These are phyloP conservation scores for Clavispora asparagi DNA, from an alignment of 805 yeast genomes.

Conservation along the genomic window DNA sequence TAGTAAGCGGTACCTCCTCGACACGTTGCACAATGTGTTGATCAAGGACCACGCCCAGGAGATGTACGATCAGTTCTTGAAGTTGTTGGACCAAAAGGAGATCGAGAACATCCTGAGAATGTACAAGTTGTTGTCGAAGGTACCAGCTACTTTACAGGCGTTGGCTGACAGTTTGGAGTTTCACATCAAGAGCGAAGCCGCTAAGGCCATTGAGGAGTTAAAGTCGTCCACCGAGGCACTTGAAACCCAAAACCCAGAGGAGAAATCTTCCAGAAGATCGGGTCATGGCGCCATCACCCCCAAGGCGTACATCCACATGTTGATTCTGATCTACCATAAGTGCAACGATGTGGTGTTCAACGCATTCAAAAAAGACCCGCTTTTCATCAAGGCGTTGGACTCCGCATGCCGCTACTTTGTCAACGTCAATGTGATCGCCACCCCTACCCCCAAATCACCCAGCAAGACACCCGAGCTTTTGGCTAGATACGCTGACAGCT, in stretches of 20 bases:
- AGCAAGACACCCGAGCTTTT: constrained; percentile 90
- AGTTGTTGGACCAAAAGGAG: constrained; percentile 69
- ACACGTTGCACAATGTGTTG: constrained; percentile 67
- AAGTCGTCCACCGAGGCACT: constrained; percentile 28
- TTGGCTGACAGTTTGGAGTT: constrained; percentile 67
- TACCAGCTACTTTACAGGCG: constrained; percentile 74
- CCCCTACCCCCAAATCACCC: constrained; percentile 48
- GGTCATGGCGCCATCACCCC: constrained; percentile 51
- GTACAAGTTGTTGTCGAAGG: constrained; percentile 70
- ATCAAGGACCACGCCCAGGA: constrained; percentile 73
- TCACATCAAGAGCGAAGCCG: constrained; percentile 54
- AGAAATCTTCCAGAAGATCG: constrained; percentile 14
- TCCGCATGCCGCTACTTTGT: constrained; percentile 82
- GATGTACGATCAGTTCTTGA: constrained; percentile 71
- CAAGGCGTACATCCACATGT: constrained; percentile 70
- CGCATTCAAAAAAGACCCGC: constrained; percentile 70
- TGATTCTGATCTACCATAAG: constrained; percentile 63
- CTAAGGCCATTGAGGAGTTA: constrained; percentile 50
- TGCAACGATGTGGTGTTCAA: constrained; percentile 59
- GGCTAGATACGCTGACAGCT: constrained; percentile 82
- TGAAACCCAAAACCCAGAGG: constrained; percentile 14
- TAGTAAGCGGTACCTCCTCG: constrained; percentile 72
- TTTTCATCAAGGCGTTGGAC: constrained; percentile 83
- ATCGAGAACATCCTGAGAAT: constrained; percentile 71
- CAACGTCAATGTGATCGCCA: constrained; percentile 77